These are phyloP conservation scores for Phytophthora idaei DNA, from an alignment of 352 stramenopile species.

Conservation along the genomic window DNA sequence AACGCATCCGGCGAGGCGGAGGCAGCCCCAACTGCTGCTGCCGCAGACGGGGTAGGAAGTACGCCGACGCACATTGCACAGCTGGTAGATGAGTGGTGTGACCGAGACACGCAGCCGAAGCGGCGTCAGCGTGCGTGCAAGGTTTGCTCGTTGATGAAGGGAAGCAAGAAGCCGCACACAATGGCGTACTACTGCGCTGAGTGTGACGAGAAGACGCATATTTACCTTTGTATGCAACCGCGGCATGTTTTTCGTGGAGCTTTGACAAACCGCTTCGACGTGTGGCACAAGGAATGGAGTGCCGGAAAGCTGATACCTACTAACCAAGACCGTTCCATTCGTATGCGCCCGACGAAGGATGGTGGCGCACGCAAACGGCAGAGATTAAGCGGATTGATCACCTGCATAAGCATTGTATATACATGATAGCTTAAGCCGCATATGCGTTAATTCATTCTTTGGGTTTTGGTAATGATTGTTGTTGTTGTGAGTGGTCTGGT, in stretches of 20 bases:
- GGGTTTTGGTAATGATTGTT: too few relatives aligned
- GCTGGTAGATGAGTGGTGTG: background rate
- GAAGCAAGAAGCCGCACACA: background rate
- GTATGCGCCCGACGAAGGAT: background rate
- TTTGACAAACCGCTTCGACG: background rate
- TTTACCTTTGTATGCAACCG: background rate
- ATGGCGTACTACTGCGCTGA: background rate
- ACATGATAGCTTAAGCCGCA: too few relatives aligned
- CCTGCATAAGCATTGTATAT: too few relatives aligned
- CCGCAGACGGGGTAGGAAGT: background rate
- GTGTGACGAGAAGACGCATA: background rate
- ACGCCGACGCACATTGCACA: background rate
- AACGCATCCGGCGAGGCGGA: slow-evolving; percentile 13
- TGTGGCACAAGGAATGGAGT: background rate
- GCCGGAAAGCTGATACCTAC: background rate
- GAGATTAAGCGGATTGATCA: background rate
- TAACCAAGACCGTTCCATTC: background rate
- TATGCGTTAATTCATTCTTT: too few relatives aligned
- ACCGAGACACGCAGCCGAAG: background rate
- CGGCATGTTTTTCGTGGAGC: background rate
- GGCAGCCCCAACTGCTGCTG: background rate
- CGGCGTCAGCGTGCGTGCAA: background rate
- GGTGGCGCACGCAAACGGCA: background rate
- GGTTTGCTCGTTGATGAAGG: background rate
- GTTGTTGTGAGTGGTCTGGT: too few relatives aligned